Evolutionary conservation across 495 filamentous ascomycete genomes (phyloP).

Genomic region (Gamarada debralockiae): DNA sequence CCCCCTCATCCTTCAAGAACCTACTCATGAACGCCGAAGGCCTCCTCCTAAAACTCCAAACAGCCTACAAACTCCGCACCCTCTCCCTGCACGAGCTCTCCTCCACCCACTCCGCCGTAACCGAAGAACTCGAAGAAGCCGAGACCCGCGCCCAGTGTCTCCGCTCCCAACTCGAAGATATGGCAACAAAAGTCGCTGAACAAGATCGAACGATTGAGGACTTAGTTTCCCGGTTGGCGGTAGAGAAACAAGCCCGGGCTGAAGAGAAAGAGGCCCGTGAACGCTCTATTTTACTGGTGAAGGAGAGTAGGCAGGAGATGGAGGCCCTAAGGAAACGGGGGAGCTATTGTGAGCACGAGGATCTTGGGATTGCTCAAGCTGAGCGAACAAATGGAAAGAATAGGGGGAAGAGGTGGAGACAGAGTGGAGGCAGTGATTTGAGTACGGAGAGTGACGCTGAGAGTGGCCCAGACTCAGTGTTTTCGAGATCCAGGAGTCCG

Average conservation of each 20-base stretch:
- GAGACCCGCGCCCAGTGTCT: slow-evolving; percentile 61
- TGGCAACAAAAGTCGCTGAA: slow-evolving; percentile 46
- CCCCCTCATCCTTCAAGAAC: slow-evolving; percentile 65
- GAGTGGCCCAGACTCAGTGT: slow-evolving; percentile 57
- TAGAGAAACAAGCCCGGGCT: slow-evolving; percentile 50
- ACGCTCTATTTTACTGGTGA: slow-evolving; percentile 19
- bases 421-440: slow-evolving; percentile 38
- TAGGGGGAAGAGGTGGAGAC: slow-evolving; percentile 48
- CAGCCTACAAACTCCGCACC: slow-evolving; percentile 63
- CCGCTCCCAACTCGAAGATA: slow-evolving; percentile 71
- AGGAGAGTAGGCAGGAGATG: neutral
- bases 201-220: slow-evolving; percentile 60
- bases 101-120: slow-evolving; percentile 59
- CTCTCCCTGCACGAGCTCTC: slow-evolving; percentile 53
- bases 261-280: slow-evolving; percentile 51
- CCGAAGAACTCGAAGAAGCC: slow-evolving; percentile 74
- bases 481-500: slow-evolving; percentile 55
- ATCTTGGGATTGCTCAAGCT: slow-evolving; percentile 50
- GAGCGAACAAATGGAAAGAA: too few relatives aligned
- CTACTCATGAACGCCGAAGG: slow-evolving; percentile 63
- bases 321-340: neutral
- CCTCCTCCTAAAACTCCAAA: slow-evolving; percentile 62
- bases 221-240: slow-evolving; percentile 37
- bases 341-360: slow-evolving; percentile 32
- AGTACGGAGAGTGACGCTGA: slow-evolving; percentile 52